Conservation (phyloP, 2,329 filamentous ascomycete species). For the Xylariales sp. region DNA sequence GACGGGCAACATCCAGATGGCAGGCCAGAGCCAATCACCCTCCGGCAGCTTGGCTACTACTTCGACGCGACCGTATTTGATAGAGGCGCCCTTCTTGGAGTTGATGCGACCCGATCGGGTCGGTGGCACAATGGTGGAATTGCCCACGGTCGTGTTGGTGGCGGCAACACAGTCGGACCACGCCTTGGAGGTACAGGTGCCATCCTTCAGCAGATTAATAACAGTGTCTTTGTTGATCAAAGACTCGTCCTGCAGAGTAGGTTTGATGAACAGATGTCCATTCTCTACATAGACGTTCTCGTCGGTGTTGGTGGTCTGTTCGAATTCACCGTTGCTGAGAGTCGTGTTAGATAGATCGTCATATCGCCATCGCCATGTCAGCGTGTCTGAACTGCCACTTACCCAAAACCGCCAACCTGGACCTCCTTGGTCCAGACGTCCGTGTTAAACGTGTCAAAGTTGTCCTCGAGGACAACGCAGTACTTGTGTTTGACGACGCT, state of each 20-base stretch:
- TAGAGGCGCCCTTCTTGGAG: constrained; percentile 74
- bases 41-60: constrained; percentile 79
- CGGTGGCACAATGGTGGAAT: constrained; percentile 80
- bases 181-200: constrained; percentile 73
- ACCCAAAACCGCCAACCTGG: constrained; percentile 81
- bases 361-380: neutral
- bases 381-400: constrained; percentile 48
- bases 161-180: constrained; percentile 72
- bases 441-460: constrained; percentile 69
- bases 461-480: constrained; percentile 74
- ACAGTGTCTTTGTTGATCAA: constrained; percentile 74
- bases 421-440: constrained; percentile 80
- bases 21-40: constrained; percentile 91
- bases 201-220: constrained; percentile 74
- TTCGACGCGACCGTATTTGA: constrained; percentile 85
- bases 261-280: constrained; percentile 78
- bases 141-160: constrained; percentile 77
- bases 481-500: constrained; percentile 81
- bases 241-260: constrained; percentile 77
- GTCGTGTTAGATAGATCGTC: constrained; percentile 30
- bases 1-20: constrained; percentile 90
- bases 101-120: constrained; percentile 82
- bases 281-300: constrained; percentile 81
- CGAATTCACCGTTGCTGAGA: constrained; percentile 81
- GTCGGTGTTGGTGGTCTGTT: constrained; percentile 76